A percentile compares a stretch with the other conserved stretches of the same genome.
phyloP scores from a whole-genome alignment of 2,329 filamentous ascomycete genomes.

The Phoma sp. region DNA sequence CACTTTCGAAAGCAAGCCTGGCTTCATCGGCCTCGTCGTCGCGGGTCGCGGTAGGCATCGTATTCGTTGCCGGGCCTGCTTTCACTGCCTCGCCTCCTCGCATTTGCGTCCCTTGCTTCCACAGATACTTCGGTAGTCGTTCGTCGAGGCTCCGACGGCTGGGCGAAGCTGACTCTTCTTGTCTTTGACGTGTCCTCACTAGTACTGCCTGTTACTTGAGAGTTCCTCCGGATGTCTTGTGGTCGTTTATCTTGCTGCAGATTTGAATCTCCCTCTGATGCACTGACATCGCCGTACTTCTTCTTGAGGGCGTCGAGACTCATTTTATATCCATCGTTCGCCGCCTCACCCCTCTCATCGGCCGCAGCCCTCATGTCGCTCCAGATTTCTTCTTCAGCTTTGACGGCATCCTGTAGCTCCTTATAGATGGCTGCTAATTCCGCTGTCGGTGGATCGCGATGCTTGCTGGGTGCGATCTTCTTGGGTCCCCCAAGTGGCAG shows the following conservation, averaged over 20 bases:
- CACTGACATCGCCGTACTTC: constrained; percentile 5
- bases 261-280: not conserved
- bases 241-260: not conserved
- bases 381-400: constrained; percentile 7
- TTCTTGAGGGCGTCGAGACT: not conserved
- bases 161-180: not conserved
- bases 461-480: not conserved
- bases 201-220: not conserved
- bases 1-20: not conserved
- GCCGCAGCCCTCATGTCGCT: not conserved
- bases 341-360: not conserved
- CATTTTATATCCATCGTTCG: not conserved
- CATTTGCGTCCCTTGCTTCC: not conserved
- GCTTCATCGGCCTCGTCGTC: not conserved
- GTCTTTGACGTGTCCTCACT: not conserved
- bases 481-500: constrained; percentile 19
- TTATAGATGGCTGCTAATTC: not conserved
- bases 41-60: constrained; percentile 9
- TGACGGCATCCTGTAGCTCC: constrained; percentile 19
- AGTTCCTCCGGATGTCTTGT: not conserved
- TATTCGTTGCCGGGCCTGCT: not conserved
- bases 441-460: not conserved
- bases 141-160: not conserved
- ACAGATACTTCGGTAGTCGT: not conserved
- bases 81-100: not conserved